Evolutionary conservation across 106 monocot species (phyloP).

Genomic region (Dioscorea alata): DNA sequence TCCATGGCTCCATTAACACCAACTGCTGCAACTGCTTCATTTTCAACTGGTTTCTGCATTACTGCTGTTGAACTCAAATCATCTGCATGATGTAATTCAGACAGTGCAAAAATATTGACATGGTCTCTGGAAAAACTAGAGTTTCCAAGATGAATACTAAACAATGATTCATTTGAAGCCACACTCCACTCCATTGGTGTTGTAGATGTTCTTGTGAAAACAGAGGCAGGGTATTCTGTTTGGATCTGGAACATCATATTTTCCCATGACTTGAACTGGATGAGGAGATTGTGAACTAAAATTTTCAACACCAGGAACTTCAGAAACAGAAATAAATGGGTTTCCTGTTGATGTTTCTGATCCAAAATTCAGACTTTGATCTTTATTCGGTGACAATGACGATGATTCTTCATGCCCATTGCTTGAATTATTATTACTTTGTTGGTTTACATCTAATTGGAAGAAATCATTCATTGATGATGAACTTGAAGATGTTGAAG

Average conservation of each 20-base stretch:
- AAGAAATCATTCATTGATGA: conserved; percentile 33
- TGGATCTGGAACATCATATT: conserved; percentile 46
- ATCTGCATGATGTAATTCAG: neutral
- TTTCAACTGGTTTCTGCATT: neutral
- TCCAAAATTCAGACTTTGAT: neutral
- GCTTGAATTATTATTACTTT: neutral
- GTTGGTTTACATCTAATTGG: conserved; percentile 19
- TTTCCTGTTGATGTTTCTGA: too few species aligned
- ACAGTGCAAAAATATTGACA: conserved; percentile 9
- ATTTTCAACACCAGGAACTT: neutral
- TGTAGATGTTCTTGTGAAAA: conserved; percentile 46
- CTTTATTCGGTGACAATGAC: too few species aligned
- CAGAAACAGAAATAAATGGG: neutral
- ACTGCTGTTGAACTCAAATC: neutral
- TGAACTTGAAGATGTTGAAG: conserved; percentile 6
- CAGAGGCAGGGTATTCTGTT: conserved; percentile 61
- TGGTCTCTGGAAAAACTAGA: conserved; percentile 32
- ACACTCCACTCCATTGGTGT: conserved; percentile 79
- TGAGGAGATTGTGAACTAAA: conserved; percentile 7
- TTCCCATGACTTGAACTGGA: conserved; percentile 19
- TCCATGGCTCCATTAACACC: conserved; percentile 33
- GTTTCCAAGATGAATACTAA: conserved; percentile 53
- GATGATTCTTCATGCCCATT: neutral
- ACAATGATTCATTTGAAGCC: conserved; percentile 81
- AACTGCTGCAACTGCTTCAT: conserved; percentile 4